Evolutionary conservation across 148 eudicot species (phyloP), one percentile per base, ranked within the genome.

Genomic region (Camellia japonica): DNA sequence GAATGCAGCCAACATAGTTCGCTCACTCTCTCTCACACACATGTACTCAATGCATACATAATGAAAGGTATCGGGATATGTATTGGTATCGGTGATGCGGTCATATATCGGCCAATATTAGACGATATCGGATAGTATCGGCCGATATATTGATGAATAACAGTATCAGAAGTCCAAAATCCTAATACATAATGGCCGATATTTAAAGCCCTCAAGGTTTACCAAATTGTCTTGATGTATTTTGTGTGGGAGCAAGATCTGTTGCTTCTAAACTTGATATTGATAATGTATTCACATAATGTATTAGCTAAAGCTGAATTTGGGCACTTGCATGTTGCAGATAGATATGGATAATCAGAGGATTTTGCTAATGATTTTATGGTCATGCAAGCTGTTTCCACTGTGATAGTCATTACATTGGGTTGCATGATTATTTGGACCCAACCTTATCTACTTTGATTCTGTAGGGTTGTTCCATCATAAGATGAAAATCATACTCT

Each of bases 251-350:
- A 46, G 73, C 52, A 43, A 16, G 52, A 20, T 69, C 23, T 16
- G 23, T 23, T 18, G 73, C 73, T 69, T 69, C 73, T 43, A 16
- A 44, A 44, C 23, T 44, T 69, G 13, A 69, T 69, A 44, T 44
- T 44, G 15, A 69, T 44, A 7, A 5, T 43, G 73, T 44, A 44
- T 18, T 69, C 52, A 44, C 5, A 6, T 7, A 51, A 15, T 8
- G 5, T 1, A 7, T 44, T 60, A 3, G 3, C 49, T 7, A 69
- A 46, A 43, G 73, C 73, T 46, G 73, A 69, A 69, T 69, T 6
- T 69, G 73, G 73, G 20, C 73, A 68, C 52, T 69, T 69, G 73
- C 73, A 69, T 44, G 52, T 69, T 69, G 73, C 73, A 44, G 73
- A 49, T 44, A 63, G 54, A 69, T 51, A 49, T 16, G 23, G 73